These are phyloP conservation scores for Agaricus bisporus DNA, from an alignment of 768 basidiomycete species.

Conservation along the genomic window DNA sequence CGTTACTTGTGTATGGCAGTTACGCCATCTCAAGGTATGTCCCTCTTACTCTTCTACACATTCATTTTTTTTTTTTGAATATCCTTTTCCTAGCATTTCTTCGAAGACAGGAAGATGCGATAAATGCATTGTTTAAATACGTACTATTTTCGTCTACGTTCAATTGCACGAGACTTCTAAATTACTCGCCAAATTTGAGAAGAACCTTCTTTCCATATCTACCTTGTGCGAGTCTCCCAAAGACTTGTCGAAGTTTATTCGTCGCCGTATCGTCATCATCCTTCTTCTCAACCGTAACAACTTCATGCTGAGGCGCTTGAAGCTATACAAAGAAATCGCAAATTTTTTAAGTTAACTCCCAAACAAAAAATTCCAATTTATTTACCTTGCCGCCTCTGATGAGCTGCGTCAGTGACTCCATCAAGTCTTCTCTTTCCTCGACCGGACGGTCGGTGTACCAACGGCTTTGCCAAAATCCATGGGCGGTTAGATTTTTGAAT, in stretches of 20 bases:
- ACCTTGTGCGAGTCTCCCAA: constrained; percentile 32
- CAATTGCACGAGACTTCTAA: not conserved
- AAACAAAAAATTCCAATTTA: not conserved
- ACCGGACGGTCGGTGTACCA: constrained; percentile 54
- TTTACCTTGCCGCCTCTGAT: constrained; percentile 50
- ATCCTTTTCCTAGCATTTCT: constrained; percentile 54
- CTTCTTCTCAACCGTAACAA: constrained; percentile 42
- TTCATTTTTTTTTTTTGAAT: constrained; percentile 6
- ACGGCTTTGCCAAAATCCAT: constrained; percentile 74
- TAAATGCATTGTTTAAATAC: constrained; percentile 21
- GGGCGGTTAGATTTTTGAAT: constrained; percentile 73
- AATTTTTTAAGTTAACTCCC: too few relatives aligned
- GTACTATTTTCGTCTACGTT: constrained; percentile 6
- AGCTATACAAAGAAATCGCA: constrained; percentile 35
- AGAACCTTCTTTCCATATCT: constrained; percentile 38
- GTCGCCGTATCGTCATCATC: constrained; percentile 32
- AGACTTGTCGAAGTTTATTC: constrained; percentile 42
- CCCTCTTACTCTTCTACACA: not conserved
- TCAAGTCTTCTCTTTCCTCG: constrained; percentile 44
- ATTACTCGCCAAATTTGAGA: constrained; percentile 26
- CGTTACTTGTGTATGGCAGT: constrained; percentile 87
- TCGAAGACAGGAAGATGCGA: constrained; percentile 80
- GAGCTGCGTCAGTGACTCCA: constrained; percentile 44
- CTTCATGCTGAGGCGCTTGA: constrained; percentile 61
- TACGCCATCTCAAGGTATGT: constrained; percentile 83